Evolutionary conservation across 345 rosid species (phyloP), one percentile per base, ranked within the genome.

Genomic region (Linum tenue): DNA sequence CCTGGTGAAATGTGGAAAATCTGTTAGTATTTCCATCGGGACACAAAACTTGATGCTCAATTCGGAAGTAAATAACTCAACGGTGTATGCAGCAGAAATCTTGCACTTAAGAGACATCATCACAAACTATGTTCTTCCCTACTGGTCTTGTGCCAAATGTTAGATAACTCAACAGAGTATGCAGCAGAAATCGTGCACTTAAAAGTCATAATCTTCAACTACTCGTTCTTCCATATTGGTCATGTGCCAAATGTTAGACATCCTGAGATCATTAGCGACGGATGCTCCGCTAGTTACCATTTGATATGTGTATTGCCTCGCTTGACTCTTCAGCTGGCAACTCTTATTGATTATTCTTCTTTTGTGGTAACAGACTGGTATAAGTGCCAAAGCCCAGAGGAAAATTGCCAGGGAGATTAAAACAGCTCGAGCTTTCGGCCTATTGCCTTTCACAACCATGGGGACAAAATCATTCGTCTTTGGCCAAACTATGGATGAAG

Each of bases 381-480:
- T 92, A 38, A 87, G 96, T 41, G 98, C 98, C 48, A 92, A 87
- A 75, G 98, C 97, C 4, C 97, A 90, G 77, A 83, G 97, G 76
- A 90, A 85, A 85, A 68, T 92, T 50, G 98, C 97, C 0, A 80
- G 94, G 78, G 98, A 92, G 87, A 92, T 90, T 73, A 92, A 89
- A 76, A 92, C 90, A 5, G 98, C 97, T 1, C 82, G 98, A 68
- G 97, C 94, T 37, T 86, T 92, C 43, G 97, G 98, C 22, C 78
- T 90, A 57, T 77, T 92, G 91, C 96, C 98, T 43, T 92, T 92
- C 81, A 86, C 90, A 3, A 87, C 96, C 2, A 92, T 92, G 97
- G 98, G 98, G 31, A 86, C 90, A 14, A 92, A 90, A 73, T 77
- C 90, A 7, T 90, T 92, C 64, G 67, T 64, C 38, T 81, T 63